Conservation (phyloP, 805 yeast species). For the Cyberlindnera misumaiensis region DNA sequence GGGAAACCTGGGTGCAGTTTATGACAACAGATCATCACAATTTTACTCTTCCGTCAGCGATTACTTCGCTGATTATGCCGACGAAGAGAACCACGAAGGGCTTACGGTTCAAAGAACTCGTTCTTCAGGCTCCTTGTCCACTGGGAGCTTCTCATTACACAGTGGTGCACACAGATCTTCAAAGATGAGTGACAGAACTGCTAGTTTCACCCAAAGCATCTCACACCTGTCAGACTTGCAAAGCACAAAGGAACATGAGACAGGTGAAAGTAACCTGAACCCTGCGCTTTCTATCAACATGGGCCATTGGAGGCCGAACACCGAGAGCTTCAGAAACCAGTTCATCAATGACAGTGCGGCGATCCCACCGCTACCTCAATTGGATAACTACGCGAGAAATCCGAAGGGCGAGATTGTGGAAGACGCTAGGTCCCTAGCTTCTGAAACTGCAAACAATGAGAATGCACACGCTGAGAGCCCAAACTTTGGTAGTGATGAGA, state of each 20-base stretch:
- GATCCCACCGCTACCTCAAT: conserved; percentile 27
- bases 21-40: conserved; percentile 15
- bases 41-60: conserved; percentile 21
- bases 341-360: conserved; percentile 32
- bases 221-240: conserved; percentile 7
- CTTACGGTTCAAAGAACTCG: conserved; percentile 6
- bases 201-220: conserved; percentile 17
- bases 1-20: neutral
- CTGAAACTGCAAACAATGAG: conserved; percentile 1
- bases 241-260: conserved; percentile 2
- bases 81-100: conserved; percentile 8
- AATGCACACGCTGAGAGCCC: neutral
- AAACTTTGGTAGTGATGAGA: neutral
- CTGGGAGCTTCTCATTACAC: conserved; percentile 25
- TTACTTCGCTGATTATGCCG: conserved; percentile 22
- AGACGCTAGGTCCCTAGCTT: conserved; percentile 13
- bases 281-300: conserved; percentile 32
- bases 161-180: conserved; percentile 19
- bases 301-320: conserved; percentile 57
- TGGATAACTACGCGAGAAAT: conserved; percentile 26
- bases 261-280: conserved; percentile 11
- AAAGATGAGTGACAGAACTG: conserved; percentile 19
- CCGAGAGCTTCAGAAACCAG: conserved; percentile 40
- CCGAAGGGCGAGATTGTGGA: conserved; percentile 24
- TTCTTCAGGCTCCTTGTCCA: conserved; percentile 26